phyloP scores from a whole-genome alignment of 306 rosid genomes.

The Pyrus communis region DNA sequence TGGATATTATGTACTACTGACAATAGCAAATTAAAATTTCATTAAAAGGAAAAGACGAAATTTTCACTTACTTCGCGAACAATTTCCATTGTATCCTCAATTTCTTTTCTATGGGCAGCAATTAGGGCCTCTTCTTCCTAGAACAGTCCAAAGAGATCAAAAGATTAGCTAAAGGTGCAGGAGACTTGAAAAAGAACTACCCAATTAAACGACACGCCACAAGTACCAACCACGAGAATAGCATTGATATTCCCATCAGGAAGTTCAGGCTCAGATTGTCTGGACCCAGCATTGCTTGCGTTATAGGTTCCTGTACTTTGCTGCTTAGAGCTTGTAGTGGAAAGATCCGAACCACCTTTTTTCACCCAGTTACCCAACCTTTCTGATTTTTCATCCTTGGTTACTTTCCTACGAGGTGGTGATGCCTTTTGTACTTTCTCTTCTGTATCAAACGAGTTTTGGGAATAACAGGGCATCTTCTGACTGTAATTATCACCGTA shows the following conservation, averaged over 20 bases:
- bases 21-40: background rate
- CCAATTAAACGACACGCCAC: background rate
- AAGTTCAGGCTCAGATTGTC: constrained; percentile 51
- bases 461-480: constrained; percentile 48
- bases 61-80: constrained; percentile 82
- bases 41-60: background rate
- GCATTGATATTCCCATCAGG: constrained; percentile 72
- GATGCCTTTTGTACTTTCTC: constrained; percentile 79
- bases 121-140: constrained; percentile 96
- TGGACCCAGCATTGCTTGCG: constrained; percentile 35
- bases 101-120: constrained; percentile 96
- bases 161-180: constrained; percentile 14
- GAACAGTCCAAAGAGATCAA: constrained; percentile 13
- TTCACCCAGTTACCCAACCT: constrained; percentile 52
- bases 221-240: constrained; percentile 71
- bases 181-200: background rate
- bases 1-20: background rate
- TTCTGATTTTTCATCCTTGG: constrained; percentile 72
- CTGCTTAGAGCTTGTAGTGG: constrained; percentile 55
- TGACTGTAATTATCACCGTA: constrained; percentile 44
- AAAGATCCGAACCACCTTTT: constrained; percentile 46
- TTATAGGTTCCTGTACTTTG: constrained; percentile 35
- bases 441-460: constrained; percentile 42
- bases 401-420: constrained; percentile 72
- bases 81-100: constrained; percentile 97